phyloP scores from a whole-genome alignment of 2,329 filamentous ascomycete species.

The Sporothrix curviconia region DNA sequence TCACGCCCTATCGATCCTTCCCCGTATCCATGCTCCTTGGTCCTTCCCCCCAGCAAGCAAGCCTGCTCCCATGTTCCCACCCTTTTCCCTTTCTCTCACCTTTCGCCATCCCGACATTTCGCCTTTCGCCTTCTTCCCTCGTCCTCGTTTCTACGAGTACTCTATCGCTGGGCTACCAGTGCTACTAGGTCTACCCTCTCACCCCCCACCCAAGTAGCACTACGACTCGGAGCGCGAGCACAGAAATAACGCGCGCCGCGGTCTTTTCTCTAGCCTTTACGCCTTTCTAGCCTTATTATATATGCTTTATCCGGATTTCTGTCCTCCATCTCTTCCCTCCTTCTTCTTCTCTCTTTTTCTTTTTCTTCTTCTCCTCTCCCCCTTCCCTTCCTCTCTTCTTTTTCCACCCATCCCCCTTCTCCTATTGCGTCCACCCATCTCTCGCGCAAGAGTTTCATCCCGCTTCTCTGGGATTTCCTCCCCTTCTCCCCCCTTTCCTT shows the following conservation, averaged over 20 bases:
- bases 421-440: slow-evolving; percentile 9
- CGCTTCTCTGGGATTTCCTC: slow-evolving; percentile 7
- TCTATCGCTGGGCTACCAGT: slow-evolving; percentile 7
- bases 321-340: not conserved
- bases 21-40: not conserved
- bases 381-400: not conserved
- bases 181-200: slow-evolving; percentile 6
- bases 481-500: slow-evolving; percentile 3
- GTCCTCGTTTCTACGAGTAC: slow-evolving; percentile 12
- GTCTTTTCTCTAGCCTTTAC: not conserved
- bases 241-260: slow-evolving; percentile 15
- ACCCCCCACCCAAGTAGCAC: slow-evolving; percentile 16
- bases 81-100: not conserved
- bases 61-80: not conserved
- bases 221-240: slow-evolving; percentile 16
- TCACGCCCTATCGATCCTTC: not conserved
- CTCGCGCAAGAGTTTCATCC: slow-evolving; percentile 12
- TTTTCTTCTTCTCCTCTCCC: not conserved
- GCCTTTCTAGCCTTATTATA: slow-evolving; percentile 1
- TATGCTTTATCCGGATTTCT: slow-evolving; percentile 3
- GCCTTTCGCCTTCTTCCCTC: slow-evolving; percentile 6
- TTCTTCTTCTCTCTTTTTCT: not conserved
- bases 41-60: not conserved
- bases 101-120: slow-evolving; percentile 13
- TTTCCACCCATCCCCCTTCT: slow-evolving; percentile 6